phyloP scores from a whole-genome alignment of 2,329 filamentous ascomycete genomes.

The Dothideomycetes sp. region DNA sequence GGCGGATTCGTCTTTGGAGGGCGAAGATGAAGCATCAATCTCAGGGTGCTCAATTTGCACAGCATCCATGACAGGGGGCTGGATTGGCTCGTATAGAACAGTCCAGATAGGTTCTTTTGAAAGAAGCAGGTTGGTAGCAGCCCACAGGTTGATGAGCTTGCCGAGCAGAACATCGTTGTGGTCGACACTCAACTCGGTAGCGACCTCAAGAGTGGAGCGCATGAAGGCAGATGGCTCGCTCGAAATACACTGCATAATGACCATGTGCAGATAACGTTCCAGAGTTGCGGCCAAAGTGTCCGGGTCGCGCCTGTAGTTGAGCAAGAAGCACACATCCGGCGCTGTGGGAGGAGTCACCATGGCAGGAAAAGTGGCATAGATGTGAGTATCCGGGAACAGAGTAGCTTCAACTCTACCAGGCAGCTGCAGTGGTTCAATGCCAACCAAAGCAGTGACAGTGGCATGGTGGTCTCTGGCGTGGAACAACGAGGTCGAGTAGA shows the following conservation, averaged over 20 bases:
- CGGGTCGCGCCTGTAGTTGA: constrained; percentile 3
- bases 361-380: constrained; percentile 22
- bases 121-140: constrained; percentile 44
- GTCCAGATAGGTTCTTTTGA: constrained; percentile 20
- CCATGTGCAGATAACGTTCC: constrained; percentile 13
- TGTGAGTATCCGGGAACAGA: constrained; percentile 37
- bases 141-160: constrained; percentile 48
- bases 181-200: constrained; percentile 12
- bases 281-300: constrained; percentile 10
- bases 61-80: constrained; percentile 14
- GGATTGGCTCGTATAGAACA: constrained; percentile 11
- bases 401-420: constrained; percentile 46
- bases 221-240: constrained; percentile 44
- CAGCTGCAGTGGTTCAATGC: constrained; percentile 39
- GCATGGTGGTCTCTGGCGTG: constrained; percentile 44
- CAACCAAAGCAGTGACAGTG: constrained; percentile 39
- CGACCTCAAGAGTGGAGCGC: constrained; percentile 35
- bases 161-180: constrained; percentile 37
- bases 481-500: constrained; percentile 47
- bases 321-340: constrained; percentile 4
- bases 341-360: constrained; percentile 30
- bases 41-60: constrained; percentile 1
- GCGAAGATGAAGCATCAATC: not conserved
- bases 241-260: constrained; percentile 31
- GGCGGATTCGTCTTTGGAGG: constrained; percentile 22